Conservation (phyloP, 2,329 filamentous ascomycete genomes). For the Cylindrodendrum hubeiense region DNA sequence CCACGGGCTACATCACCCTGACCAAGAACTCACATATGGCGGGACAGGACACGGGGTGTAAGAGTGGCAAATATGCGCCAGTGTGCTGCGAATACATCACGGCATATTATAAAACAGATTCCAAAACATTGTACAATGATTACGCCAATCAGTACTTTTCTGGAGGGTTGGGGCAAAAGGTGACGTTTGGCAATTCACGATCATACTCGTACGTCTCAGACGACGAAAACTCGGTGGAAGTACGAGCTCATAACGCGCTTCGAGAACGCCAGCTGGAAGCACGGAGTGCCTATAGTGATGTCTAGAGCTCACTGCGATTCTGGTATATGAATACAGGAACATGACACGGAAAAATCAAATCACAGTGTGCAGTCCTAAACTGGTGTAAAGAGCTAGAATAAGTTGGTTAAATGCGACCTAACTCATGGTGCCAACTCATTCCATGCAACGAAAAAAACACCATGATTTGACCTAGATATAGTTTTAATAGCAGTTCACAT, state of each 20-base stretch:
- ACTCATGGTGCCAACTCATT: no score
- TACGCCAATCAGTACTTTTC: not conserved
- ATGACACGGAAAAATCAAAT: no score
- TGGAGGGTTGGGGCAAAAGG: not conserved
- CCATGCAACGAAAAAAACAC: no score
- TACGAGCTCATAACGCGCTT: not conserved
- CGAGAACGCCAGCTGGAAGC: not conserved
- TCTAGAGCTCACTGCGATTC: no score
- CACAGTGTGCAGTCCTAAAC: no score
- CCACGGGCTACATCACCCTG: not conserved
- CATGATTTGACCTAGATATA: no score
- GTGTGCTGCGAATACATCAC: not conserved
- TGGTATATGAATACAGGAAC: no score
- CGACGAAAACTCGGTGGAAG: not conserved
- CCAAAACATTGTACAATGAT: not conserved
- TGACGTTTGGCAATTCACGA: not conserved
- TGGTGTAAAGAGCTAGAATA: no score
- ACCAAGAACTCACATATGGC: not conserved
- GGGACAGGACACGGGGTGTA: not conserved
- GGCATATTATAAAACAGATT: not conserved
- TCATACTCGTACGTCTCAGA: not conserved
- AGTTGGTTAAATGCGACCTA: no score
- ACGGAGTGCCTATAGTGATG: not conserved
- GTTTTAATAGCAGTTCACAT: no score
- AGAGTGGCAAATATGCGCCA: not conserved